Percentiles rank a stretch among this genome's conserved stretches.
phyloP scores from a whole-genome alignment of 176 grass and related monocot species.

The Eremochloa ophiuroides region DNA sequence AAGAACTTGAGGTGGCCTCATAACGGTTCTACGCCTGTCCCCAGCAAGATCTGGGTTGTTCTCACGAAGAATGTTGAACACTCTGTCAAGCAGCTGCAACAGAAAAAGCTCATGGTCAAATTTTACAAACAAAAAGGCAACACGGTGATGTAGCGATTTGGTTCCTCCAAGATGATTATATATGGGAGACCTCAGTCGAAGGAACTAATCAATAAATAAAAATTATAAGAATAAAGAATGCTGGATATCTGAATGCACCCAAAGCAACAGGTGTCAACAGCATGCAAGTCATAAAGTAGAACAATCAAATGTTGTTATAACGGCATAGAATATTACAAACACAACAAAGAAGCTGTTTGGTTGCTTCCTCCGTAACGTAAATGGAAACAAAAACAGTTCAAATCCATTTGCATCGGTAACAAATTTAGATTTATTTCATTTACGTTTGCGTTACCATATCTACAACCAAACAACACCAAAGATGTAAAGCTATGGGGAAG shows the following conservation, averaged over 20 bases:
- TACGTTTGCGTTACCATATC: too few species aligned
- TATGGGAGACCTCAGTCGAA: not conserved
- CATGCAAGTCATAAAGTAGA: not conserved
- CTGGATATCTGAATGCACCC: not conserved
- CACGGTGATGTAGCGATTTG: not conserved
- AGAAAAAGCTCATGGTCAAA: not conserved
- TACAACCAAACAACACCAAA: too few species aligned
- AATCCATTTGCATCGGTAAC: too few species aligned
- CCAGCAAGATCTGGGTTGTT: conserved; percentile 87
- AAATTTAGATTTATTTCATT: too few species aligned
- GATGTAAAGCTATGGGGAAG: not conserved
- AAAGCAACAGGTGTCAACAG: not conserved
- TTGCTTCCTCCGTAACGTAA: too few species aligned
- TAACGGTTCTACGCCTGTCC: conserved; percentile 58
- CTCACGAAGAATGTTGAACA: conserved; percentile 74
- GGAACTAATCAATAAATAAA: not conserved
- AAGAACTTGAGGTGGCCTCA: conserved; percentile 78
- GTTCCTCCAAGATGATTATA: not conserved
- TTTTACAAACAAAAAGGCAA: not conserved
- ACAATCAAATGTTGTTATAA: not conserved
- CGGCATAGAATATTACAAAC: not conserved
- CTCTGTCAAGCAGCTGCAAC: conserved; percentile 66
- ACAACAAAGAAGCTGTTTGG: too few species aligned
- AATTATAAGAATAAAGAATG: not conserved
- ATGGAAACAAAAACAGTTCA: too few species aligned